Evolutionary conservation across 768 basidiomycete genomes (phyloP), one percentile per base, ranked within the genome.

Genomic region (Hericium rajendrae): DNA sequence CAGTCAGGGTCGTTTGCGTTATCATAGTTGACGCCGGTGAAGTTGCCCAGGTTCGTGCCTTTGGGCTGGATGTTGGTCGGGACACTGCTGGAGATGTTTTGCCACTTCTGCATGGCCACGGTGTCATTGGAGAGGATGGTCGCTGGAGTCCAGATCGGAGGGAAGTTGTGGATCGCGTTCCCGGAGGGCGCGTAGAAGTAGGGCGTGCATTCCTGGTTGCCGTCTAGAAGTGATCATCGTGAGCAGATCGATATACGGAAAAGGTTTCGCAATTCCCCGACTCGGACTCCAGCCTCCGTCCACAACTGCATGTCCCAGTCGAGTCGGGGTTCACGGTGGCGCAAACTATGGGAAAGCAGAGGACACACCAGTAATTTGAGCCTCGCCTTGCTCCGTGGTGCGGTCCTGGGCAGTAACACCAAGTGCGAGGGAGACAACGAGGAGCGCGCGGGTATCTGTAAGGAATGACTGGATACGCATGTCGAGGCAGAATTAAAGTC

Each of bases 11-110:
- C 62, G 32, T 32, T 32, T 1, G 2, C 51, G 64, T 67, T 37
- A 13, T 60, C 39, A 24, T 62, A 59, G 28, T 41, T 58, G 26
- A 15, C 49, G 22, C 38, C 24, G 38, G 38, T 28, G 38, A 50
- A 51, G 48, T 40, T 49, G 22, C 55, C 43, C 20, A 37, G 28
- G 20, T 46, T 20, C 8, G 57, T 18, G 48, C 46, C 53, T 65
- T 78, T 81, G 15, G 75, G 69, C 3, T 67, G 12, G 2, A 80
- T 79, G 53, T 79, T 75, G 22, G 53, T 57, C 46, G 82, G 83
- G 51, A 84, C 70, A 38, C 60, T 70, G 1, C 64, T 53, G 24
- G 69, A 63, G 24, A 84, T 80, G 38, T 70, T 68, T 5, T 69
- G 62, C 72, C 76, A 84, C 58, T 74, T 73, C 6, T 67, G 65